A percentile compares a stretch with the other conserved stretches of the same genome.
Conservation (phyloP, 23 red algal genomes). For the Cyanidiococcus yangmingshanensis region DNA sequence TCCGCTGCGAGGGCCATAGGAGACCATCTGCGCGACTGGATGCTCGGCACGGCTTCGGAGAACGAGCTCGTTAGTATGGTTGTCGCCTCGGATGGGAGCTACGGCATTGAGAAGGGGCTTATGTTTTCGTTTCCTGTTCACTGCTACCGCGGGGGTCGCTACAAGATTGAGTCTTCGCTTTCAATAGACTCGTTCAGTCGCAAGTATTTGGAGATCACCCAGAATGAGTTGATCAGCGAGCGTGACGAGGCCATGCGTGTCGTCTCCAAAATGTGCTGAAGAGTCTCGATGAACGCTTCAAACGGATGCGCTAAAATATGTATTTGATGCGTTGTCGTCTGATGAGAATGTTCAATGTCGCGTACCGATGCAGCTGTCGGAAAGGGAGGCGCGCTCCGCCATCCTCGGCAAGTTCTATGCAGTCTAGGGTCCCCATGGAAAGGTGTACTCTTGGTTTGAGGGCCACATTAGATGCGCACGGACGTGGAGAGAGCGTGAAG, state of each 20-base stretch:
- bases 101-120: slow-evolving; percentile 61
- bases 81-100: slow-evolving; percentile 56
- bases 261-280: slow-evolving; percentile 8
- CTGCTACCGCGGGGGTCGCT: slow-evolving; percentile 44
- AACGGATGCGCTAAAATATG: too few relatives aligned
- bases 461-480: too few relatives aligned
- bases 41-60: slow-evolving; percentile 36
- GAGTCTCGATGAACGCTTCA: too few relatives aligned
- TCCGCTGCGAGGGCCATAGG: slow-evolving; percentile 75
- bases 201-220: slow-evolving; percentile 66
- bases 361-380: too few relatives aligned
- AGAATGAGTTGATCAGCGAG: slow-evolving; percentile 61
- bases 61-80: slow-evolving; percentile 55
- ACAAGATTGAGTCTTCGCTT: slow-evolving; percentile 65
- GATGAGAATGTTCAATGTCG: too few relatives aligned
- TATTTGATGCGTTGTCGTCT: too few relatives aligned
- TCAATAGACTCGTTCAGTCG: slow-evolving; percentile 61
- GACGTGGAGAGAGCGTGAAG: too few relatives aligned
- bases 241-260: slow-evolving; percentile 44
- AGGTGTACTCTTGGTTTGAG: too few relatives aligned
- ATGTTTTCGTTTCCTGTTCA: slow-evolving; percentile 76
- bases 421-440: too few relatives aligned
- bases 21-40: slow-evolving; percentile 79
- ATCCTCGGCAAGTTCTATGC: too few relatives aligned
- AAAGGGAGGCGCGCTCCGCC: too few relatives aligned